Base-by-base conservation (phyloP, 2,329 filamentous ascomycete genomes). In the Didymella segeticola region DNA sequence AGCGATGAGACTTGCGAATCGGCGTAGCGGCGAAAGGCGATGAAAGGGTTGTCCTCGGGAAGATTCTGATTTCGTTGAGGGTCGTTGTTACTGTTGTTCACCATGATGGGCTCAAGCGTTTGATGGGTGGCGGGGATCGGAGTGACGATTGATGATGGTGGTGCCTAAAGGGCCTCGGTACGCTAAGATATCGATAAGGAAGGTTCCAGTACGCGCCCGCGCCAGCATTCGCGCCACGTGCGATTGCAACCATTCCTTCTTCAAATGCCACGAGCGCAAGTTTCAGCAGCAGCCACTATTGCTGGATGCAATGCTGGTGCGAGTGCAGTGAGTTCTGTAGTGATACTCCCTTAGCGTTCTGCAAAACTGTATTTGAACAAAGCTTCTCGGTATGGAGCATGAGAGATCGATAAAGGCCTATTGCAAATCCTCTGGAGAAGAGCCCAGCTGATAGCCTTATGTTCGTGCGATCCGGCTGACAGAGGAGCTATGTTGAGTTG, bases 11-110 rank as follows among this genome's bases (percentile, higher is more conserved):
- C 78, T 51, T 83, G 82, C 39, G 82, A 79, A 62, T 87, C 84
- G 50, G 84, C 82, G 67, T 83, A 85, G 57, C 81, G 82, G 61
- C 85, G 84, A 73, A 87, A 86, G 25, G 80, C 77, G 50, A 85
- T 79, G 70, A 87, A 86, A 1, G 84, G 83, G 55, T 85, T 85
- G 50, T 70, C 60, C 54, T 72, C 69, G 27, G 54, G 57, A 27
- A 58, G 60, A 15, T 53, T 41, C 15, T 39, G 27, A 11, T 66
- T 42, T 43, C 61, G 61, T 30, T 58, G 57, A 6, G 61, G 17
- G 25, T 64, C 55, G 26, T 67, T 52, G 46, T 64, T 55, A 46
- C 64, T 56, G 47, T 64, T 61, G 22, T 62, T 60, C n/a, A 66
- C 39, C 70, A 73, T 71, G 22, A 25, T 61, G 53, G 17, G 11